Evolutionary conservation across 805 yeast species (phyloP).

Genomic region (Yarrowia porcina): DNA sequence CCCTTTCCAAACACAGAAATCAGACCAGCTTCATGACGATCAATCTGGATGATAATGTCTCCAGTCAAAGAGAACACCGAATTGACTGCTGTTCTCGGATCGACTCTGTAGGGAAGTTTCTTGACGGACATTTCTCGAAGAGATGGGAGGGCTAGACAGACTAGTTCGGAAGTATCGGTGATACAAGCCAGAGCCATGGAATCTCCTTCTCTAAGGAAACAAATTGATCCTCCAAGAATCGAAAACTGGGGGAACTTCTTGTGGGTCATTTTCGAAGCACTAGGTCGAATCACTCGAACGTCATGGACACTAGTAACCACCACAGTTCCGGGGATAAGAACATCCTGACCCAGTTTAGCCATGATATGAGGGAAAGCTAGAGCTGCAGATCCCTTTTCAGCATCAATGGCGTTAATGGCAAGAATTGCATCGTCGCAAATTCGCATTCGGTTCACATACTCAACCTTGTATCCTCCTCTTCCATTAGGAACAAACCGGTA

Average conservation of each 20-base stretch:
- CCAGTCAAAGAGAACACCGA: constrained; percentile 45
- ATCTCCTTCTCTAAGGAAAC: constrained; percentile 43
- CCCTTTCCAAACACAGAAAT: constrained; percentile 51
- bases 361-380: constrained; percentile 59
- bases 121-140: constrained; percentile 55
- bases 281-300: constrained; percentile 58
- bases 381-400: constrained; percentile 60
- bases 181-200: constrained; percentile 37
- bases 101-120: constrained; percentile 45
- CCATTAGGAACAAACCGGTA: constrained; percentile 64
- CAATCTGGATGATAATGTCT: constrained; percentile 49
- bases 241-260: constrained; percentile 50
- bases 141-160: constrained; percentile 54
- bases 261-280: constrained; percentile 61
- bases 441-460: constrained; percentile 48
- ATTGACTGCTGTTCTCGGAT: constrained; percentile 44
- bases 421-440: constrained; percentile 53
- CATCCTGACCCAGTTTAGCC: constrained; percentile 58
- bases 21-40: constrained; percentile 52
- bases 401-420: constrained; percentile 55
- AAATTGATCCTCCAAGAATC: constrained; percentile 37
- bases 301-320: constrained; percentile 56
- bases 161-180: constrained; percentile 31
- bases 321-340: constrained; percentile 58
- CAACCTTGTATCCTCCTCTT: constrained; percentile 59